A percentile compares a stretch with the other conserved stretches of the same genome.
phyloP scores from a whole-genome alignment of 139 green algal species.

The Desmodesmus armatus region DNA sequence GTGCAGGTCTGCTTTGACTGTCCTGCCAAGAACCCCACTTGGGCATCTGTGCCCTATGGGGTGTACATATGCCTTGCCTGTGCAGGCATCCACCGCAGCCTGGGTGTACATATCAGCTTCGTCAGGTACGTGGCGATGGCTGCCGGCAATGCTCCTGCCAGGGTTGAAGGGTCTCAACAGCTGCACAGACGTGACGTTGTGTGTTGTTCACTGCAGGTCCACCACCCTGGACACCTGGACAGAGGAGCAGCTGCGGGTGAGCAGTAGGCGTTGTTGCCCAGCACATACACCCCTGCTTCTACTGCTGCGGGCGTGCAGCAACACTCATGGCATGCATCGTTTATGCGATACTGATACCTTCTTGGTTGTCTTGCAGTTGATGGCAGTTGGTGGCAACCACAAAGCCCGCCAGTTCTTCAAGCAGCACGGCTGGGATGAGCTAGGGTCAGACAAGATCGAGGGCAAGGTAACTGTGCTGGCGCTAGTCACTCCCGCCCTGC shows the following conservation, averaged over 20 bases:
- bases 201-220: conserved; percentile 62
- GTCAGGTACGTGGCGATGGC: conserved; percentile 80
- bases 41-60: conserved; percentile 95
- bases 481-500: too few relatives aligned
- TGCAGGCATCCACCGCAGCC: conserved; percentile 90
- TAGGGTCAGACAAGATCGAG: conserved; percentile 95
- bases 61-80: conserved; percentile 98
- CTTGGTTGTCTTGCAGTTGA: conserved; percentile 67
- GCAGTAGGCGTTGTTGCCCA: not conserved
- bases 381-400: conserved; percentile 91
- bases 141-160: not conserved
- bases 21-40: conserved; percentile 95
- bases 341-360: not conserved
- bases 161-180: not conserved
- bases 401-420: conserved; percentile 95
- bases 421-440: conserved; percentile 96
- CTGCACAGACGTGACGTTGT: not conserved
- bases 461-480: too few relatives aligned
- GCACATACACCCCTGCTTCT: not conserved
- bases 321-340: not conserved
- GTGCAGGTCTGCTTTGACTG: conserved; percentile 97
- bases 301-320: not conserved
- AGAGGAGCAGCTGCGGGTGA: conserved; percentile 93
- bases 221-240: conserved; percentile 96
- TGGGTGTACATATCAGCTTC: conserved; percentile 97